Conservation (phyloP, 768 basidiomycete genomes). For the Pleurotus tuoliensis region DNA sequence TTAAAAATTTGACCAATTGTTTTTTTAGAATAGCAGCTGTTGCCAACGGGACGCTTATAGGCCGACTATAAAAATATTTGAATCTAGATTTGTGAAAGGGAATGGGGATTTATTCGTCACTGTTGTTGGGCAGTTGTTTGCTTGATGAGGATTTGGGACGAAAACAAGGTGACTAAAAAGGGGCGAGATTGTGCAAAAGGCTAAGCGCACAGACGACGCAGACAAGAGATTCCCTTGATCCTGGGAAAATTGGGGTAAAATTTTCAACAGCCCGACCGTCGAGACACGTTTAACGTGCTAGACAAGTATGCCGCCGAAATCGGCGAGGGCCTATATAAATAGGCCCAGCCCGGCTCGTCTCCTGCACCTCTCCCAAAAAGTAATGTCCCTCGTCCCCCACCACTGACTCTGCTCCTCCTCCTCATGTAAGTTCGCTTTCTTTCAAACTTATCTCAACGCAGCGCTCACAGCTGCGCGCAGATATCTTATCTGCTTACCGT, state of each 20-base stretch:
- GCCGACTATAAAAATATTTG: neutral
- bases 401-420: neutral
- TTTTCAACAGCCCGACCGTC: constrained; percentile 9
- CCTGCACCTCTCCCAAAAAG: constrained; percentile 2
- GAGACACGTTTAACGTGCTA: constrained; percentile 10
- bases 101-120: neutral
- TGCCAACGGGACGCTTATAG: constrained; percentile 2
- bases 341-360: constrained; percentile 2
- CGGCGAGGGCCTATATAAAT: constrained; percentile 9
- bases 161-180: neutral
- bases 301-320: constrained; percentile 9
- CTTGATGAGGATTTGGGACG: no score
- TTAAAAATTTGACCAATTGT: neutral
- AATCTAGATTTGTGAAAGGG: neutral
- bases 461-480: neutral
- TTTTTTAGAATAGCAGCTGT: constrained; percentile 2
- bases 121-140: neutral
- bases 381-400: constrained; percentile 2
- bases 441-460: neutral
- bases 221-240: constrained; percentile 7
- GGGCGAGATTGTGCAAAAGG: constrained; percentile 2
- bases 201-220: neutral
- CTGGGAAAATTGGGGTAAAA: constrained; percentile 7
- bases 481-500: neutral
- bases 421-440: neutral